Evolutionary conservation across 2,329 filamentous ascomycete species (phyloP).

Genomic region (Aspergillus sp.): DNA sequence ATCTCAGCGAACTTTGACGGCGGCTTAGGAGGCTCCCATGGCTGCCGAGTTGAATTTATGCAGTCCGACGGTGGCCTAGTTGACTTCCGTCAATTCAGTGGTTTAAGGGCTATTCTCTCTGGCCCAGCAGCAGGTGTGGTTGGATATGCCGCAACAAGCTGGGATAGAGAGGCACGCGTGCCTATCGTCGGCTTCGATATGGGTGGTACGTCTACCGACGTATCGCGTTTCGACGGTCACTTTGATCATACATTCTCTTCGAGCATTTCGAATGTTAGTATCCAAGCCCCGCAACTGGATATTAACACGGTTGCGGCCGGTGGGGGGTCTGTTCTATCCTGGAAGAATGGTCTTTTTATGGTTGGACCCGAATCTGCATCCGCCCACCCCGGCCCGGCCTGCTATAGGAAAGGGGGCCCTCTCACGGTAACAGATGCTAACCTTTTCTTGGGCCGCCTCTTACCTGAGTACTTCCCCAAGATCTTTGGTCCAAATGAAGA

Average conservation of each 20-base stretch:
- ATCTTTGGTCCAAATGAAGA: constrained; percentile 92
- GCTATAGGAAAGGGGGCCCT: constrained; percentile 88
- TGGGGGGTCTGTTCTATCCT: constrained; percentile 69
- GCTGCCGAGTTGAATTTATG: constrained; percentile 90
- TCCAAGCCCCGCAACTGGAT: constrained; percentile 87
- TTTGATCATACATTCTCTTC: constrained; percentile 96
- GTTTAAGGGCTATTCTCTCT: constrained; percentile 81
- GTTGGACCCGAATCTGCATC: constrained; percentile 90
- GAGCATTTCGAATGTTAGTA: constrained; percentile 88
- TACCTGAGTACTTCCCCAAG: constrained; percentile 92
- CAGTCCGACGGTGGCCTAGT: constrained; percentile 77
- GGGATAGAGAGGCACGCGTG: constrained; percentile 75
- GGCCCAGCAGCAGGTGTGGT: constrained; percentile 93
- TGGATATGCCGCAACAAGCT: constrained; percentile 87
- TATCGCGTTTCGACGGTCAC: constrained; percentile 81
- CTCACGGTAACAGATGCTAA: constrained; percentile 92
- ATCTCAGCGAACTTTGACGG: constrained; percentile 66
- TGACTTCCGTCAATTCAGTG: constrained; percentile 66
- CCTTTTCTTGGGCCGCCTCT: constrained; percentile 76
- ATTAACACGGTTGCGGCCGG: constrained; percentile 95
- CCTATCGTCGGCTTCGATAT: constrained; percentile 96
- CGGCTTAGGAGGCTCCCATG: constrained; percentile 71
- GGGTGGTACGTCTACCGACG: constrained; percentile 87
- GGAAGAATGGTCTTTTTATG: constrained; percentile 84
- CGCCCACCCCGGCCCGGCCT: constrained; percentile 86